Base-by-base conservation (phyloP, 2,329 filamentous ascomycete genomes). In the Chrysoporthe austroafricana region DNA sequence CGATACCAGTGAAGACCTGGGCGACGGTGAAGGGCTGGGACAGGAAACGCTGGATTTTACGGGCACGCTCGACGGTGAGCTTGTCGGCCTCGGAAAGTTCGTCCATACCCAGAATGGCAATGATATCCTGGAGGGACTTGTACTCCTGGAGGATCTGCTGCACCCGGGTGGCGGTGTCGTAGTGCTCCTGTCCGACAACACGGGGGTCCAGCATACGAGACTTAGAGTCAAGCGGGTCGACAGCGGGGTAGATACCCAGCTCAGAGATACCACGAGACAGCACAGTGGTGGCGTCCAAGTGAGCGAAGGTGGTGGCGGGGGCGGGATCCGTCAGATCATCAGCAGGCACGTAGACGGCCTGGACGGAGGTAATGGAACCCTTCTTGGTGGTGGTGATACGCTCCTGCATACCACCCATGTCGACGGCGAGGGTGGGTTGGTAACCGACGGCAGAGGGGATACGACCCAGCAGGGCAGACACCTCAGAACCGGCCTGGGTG, bases 121-220 rank as follows among this genome's bases (percentile, higher is more conserved):
- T 97, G 90, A 99, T 99, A 88, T 99, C 96, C 88, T 99, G 96
- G 75, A 99, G 93, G 73, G 95, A 98, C 92, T 98, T 98, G 92
- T 99, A 99, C 89, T 98, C 96, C 87, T 99, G 96, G 81, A 99
- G 91, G 85, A 97, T 98, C 87, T 97, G 94, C 88, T 99, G 96
- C 79, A 99, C 96, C 77, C 91, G 91, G 82, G 92, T 92, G 82
- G 96, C 96, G 77, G 90, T 95, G 72, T 94, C 82, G 91, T 99
- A 99, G 89, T 99, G 96, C 72, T 99, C 96, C 80, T 98, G 88
- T 82, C 96, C 96, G 79, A 99, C 92, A 80, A 99, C 90, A 92
- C 96, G 94, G 84, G 96, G 93, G 87, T 98, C 96, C 80, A 99
- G 88, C 92, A 99, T 97, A 90, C 96, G 94, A 75, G 94, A 98